Base-by-base conservation (phyloP, 176 grass and related monocot species). In the Bromus sterilis region DNA sequence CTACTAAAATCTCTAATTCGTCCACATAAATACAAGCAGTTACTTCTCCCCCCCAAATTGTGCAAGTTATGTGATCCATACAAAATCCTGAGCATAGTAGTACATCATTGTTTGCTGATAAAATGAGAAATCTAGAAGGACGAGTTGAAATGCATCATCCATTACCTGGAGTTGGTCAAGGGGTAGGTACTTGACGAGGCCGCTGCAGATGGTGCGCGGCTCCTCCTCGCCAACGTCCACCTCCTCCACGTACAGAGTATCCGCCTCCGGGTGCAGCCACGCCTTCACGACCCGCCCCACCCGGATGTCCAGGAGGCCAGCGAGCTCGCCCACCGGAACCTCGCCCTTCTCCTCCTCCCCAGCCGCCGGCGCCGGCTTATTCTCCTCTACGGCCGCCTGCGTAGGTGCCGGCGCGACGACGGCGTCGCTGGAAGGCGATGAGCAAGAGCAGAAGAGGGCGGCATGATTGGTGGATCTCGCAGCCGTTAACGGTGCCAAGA, bases 171-270 rank as follows among this genome's bases (percentile, higher is more conserved):
- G 81, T 6, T 89, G 72, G 21, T 95, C 88, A n/a, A 95, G 32
- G 40, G 95, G 82, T 18, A 98, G 20, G 78, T 82, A 95, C 62
- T 89, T 89, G 80, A 98, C 95, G 39, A 95, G 95, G 7, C 95
- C 95, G 35, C 95, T 98, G 66, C 95, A 98, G 44, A 95, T 98
- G 83, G 86, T 98, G 55, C 95, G 89, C 7, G 90, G 92, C 67
- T 98, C 76, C 59, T 71, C 78, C 79, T 98, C 92, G 58, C 95
- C 92, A 53, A 98, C 84, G 74, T 98, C 88, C 2, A 98, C 88
- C 86, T 94, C 95, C 79, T 98, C 95, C 79, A 98, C 92, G 44
- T 93, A 98, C 24, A 98, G 80, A 1, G 92, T 88, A 76, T 98
- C 92, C 3, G 92, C 95, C 84, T 98, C 90, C 16, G 90, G 92